These are phyloP conservation scores for Xerocomus amazonicus DNA, from an alignment of 1,284 basidiomycete genomes.

Conservation along the genomic window DNA sequence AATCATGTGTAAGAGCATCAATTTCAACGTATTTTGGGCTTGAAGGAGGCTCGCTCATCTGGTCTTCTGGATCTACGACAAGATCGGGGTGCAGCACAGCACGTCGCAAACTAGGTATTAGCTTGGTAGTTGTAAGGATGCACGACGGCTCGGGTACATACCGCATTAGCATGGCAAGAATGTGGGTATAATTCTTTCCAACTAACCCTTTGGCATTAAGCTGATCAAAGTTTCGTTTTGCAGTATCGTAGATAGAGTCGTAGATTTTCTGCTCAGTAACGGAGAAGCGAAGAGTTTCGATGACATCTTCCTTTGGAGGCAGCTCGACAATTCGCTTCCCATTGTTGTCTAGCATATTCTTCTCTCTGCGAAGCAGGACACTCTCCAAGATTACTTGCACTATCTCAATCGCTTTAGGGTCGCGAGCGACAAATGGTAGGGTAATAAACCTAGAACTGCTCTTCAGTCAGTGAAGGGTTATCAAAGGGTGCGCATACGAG, in stretches of 20 bases:
- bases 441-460: slow-evolving; percentile 69
- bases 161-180: slow-evolving; percentile 90
- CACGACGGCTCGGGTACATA: slow-evolving; percentile 25
- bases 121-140: background rate
- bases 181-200: slow-evolving; percentile 85
- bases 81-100: slow-evolving; percentile 84
- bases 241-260: slow-evolving; percentile 67
- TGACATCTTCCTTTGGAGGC: slow-evolving; percentile 73
- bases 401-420: slow-evolving; percentile 88
- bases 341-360: slow-evolving; percentile 86
- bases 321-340: slow-evolving; percentile 89
- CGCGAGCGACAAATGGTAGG: slow-evolving; percentile 80
- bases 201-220: slow-evolving; percentile 74
- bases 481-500: slow-evolving; percentile 48
- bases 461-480: background rate
- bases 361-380: slow-evolving; percentile 88
- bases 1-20: slow-evolving; percentile 60
- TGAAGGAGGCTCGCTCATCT: slow-evolving; percentile 38
- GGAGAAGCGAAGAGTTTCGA: slow-evolving; percentile 77
- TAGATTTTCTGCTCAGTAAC: slow-evolving; percentile 78
- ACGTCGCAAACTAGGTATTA: slow-evolving; percentile 62
- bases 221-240: slow-evolving; percentile 71
- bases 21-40: slow-evolving; percentile 45
- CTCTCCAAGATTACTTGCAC: slow-evolving; percentile 92
- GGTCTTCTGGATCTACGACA: slow-evolving; percentile 52